phyloP scores from a whole-genome alignment of 2,329 filamentous ascomycete genomes.

The Onygenales sp. region DNA sequence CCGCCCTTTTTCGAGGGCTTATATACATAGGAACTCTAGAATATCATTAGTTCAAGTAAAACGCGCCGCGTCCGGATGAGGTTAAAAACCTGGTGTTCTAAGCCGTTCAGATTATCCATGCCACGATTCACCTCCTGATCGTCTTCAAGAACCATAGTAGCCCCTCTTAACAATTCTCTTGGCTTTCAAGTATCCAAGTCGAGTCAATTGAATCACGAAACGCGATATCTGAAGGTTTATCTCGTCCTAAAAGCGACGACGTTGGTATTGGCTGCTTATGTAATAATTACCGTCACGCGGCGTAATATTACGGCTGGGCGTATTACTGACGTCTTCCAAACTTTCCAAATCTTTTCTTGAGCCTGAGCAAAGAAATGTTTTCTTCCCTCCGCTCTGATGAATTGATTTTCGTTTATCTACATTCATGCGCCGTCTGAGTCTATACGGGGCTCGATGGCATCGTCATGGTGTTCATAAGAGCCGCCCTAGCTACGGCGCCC shows the following conservation, averaged over 20 bases:
- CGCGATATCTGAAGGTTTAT: not conserved
- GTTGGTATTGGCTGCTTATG: not conserved
- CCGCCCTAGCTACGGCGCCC: slow-evolving; percentile 17
- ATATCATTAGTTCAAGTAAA: slow-evolving; percentile 12
- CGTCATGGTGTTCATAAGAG: slow-evolving; percentile 29
- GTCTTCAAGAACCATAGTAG: not conserved
- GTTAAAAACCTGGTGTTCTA: slow-evolving; percentile 21
- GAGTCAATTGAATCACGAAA: not conserved
- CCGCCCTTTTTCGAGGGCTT: slow-evolving; percentile 39
- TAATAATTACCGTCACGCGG: not conserved
- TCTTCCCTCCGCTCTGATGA: slow-evolving; percentile 18
- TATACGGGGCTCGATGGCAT: slow-evolving; percentile 36
- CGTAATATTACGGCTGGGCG: not conserved
- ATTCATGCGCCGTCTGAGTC: slow-evolving; percentile 36
- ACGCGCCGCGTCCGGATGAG: not conserved
- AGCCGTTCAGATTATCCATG: slow-evolving; percentile 12
- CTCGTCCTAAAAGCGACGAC: not conserved
- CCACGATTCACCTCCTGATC: not conserved
- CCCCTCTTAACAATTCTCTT: not conserved
- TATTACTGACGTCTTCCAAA: slow-evolving; percentile 9
- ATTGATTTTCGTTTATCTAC: slow-evolving; percentile 17
- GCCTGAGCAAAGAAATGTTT: slow-evolving; percentile 7
- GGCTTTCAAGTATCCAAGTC: not conserved
- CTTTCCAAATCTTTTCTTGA: not conserved
- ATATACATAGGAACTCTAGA: slow-evolving; percentile 55